phyloP scores from a whole-genome alignment of 495 filamentous ascomycete species.

The Trichodelitschia bisporula region DNA sequence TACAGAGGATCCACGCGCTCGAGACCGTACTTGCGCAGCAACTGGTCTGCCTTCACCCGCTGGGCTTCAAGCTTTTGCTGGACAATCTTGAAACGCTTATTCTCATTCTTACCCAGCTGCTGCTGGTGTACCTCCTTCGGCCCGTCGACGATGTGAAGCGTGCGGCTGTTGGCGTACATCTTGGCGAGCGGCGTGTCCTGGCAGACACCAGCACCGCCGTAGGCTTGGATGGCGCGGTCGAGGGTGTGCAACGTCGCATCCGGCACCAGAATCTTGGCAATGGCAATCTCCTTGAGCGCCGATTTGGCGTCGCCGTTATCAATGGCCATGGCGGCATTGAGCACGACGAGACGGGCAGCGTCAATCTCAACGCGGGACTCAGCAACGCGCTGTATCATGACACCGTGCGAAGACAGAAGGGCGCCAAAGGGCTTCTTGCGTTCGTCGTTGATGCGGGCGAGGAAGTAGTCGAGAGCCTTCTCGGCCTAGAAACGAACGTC shows the following conservation, averaged over 20 bases:
- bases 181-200: conserved; percentile 13
- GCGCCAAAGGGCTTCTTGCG: conserved; percentile 20
- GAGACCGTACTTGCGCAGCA: conserved; percentile 16
- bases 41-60: conserved; percentile 3
- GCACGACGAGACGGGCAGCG: conserved; percentile 16
- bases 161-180: conserved; percentile 11
- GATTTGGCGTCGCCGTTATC: conserved; percentile 18
- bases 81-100: conserved; percentile 14
- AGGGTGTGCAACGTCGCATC: conserved; percentile 13
- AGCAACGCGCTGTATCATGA: conserved; percentile 20
- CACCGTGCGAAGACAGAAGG: conserved; percentile 17
- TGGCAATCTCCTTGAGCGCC: conserved; percentile 20
- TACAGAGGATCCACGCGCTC: no score
- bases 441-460: conserved; percentile 18
- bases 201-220: conserved; percentile 17
- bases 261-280: conserved; percentile 20
- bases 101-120: conserved; percentile 20
- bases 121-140: conserved; percentile 20
- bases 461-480: conserved; percentile 19
- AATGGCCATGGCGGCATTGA: conserved; percentile 19
- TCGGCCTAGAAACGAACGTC: conserved; percentile 10
- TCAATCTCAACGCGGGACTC: conserved; percentile 18
- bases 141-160: conserved; percentile 15
- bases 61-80: conserved; percentile 10
- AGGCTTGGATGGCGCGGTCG: conserved; percentile 19